Evolutionary conservation across 2,329 filamentous ascomycete species (phyloP).

Genomic region (Rutstroemia sydowiana): DNA sequence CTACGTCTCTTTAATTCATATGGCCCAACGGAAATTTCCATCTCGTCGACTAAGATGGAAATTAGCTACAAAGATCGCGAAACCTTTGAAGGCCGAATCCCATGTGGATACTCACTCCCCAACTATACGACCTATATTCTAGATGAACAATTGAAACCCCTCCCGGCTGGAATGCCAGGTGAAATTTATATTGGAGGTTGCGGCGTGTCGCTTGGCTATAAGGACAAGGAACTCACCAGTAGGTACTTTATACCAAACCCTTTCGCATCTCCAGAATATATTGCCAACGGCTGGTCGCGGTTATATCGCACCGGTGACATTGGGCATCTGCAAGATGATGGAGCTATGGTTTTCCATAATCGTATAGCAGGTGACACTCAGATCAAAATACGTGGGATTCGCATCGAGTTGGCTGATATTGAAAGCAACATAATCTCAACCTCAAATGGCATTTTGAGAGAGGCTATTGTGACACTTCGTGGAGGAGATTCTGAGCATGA

Average conservation of each 20-base stretch:
- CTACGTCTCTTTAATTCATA: conserved; percentile 16
- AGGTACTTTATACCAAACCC: conserved; percentile 10
- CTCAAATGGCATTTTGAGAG: conserved; percentile 19
- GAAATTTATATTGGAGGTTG: conserved; percentile 37
- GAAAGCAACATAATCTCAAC: conserved; percentile 27
- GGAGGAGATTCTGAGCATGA: not conserved
- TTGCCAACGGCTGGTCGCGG: conserved; percentile 6
- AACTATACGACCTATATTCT: conserved; percentile 33
- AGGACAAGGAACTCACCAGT: conserved; percentile 17
- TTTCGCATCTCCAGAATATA: conserved; percentile 3
- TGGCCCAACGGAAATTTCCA: conserved; percentile 19
- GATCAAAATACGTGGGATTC: conserved; percentile 33
- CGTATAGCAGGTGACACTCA: conserved; percentile 32
- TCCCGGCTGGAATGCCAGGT: conserved; percentile 36
- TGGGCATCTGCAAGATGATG: conserved; percentile 25
- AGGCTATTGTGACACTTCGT: conserved; percentile 25
- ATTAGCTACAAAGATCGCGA: conserved; percentile 10
- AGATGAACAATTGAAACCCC: conserved; percentile 30
- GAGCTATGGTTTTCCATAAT: conserved; percentile 26
- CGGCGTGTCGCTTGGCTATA: conserved; percentile 28
- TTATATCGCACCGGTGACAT: conserved; percentile 30
- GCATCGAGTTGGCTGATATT: conserved; percentile 39
- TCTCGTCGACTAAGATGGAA: conserved; percentile 14
- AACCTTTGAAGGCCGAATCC: conserved; percentile 7
- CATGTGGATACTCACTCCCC: conserved; percentile 7